Base-by-base conservation (phyloP, 768 basidiomycete genomes). In the Boletus sp. region DNA sequence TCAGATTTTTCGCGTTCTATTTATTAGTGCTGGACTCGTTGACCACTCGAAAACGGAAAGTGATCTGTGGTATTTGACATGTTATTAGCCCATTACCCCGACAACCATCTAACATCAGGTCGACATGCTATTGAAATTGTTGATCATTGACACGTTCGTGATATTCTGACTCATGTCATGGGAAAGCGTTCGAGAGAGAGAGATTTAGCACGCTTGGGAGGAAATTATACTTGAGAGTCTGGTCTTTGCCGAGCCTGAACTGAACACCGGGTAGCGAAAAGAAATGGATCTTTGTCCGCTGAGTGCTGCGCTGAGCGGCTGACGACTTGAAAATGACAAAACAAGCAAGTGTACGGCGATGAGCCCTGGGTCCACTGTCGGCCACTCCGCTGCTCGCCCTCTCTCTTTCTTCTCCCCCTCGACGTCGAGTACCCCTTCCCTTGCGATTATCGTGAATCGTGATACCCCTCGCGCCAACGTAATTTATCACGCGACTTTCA, bases 291-390 rank as follows among this genome's bases (percentile, higher is more conserved):
- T 25, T 61, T 57, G 51, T 41, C 37, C 9, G 15, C 21, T 5
- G 33, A 33, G 45, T 33, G 47, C n/a, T 37, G 50, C 25, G 2
- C 1, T 25, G 25, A 34, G 58, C 30, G 66, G 66, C 67, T 64
- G 67, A 57, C 60, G 62, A 59, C 55, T 60, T 61, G 67, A 66
- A 58, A 58, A 55, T 56, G 67, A 68, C 65, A 67, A 68, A 68
- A 68, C 47, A 40, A 68, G 67, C 58, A 54, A 64, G 41, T 40
- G 30, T 23, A 51, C 50, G 50, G 59, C 47, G 47, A 42, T 50
- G 33, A 50, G 57, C 35, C 50, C 50, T 25, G 17, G 37, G 58
- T 23, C 67, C 60, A 62, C 25, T 25, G 25, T 58, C 55, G 43
- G 53, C 30, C 44, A 43, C 43, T 47, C 30, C 40, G 37, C 19